Conservation (phyloP, 805 yeast genomes). For the Candida stauntonica region DNA sequence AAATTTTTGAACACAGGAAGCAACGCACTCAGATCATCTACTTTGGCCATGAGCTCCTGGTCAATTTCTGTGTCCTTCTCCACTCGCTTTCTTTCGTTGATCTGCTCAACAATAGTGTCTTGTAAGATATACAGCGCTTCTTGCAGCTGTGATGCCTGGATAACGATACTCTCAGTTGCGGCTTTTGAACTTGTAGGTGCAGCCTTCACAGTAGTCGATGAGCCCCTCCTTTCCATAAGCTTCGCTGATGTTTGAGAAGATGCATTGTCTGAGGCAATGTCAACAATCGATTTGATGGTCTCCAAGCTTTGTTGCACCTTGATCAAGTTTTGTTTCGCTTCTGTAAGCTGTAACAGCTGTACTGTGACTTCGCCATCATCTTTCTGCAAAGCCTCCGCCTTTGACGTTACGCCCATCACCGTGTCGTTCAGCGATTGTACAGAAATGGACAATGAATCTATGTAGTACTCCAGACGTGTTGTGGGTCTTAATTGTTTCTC, state of each 20-base stretch:
- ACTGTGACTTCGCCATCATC: conserved; percentile 26
- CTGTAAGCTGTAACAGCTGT: conserved; percentile 41
- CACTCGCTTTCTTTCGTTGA: conserved; percentile 24
- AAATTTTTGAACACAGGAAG: conserved; percentile 51
- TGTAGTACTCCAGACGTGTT: conserved; percentile 61
- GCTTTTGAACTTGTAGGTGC: conserved; percentile 22
- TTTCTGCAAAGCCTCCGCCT: conserved; percentile 28
- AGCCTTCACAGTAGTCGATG: no score
- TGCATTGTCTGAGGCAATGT: conserved; percentile 23
- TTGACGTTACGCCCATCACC: conserved; percentile 26
- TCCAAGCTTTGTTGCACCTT: conserved; percentile 45
- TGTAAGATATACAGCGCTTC: conserved; percentile 41
- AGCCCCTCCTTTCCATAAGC: no score
- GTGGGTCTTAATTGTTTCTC: conserved; percentile 36
- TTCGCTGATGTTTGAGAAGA: no score
- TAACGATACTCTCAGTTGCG: conserved; percentile 15
- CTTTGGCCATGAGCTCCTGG: conserved; percentile 35
- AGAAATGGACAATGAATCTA: conserved; percentile 55
- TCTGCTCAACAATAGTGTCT: conserved; percentile 41
- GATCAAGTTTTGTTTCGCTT: conserved; percentile 41
- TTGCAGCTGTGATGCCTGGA: conserved; percentile 31
- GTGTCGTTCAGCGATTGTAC: conserved; percentile 52
- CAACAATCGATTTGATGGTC: conserved; percentile 37
- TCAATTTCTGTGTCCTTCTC: conserved; percentile 30
- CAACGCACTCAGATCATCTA: conserved; percentile 44